Conservation (phyloP, 345 rosid genomes). For the Zanthoxylum bungeanum region DNA sequence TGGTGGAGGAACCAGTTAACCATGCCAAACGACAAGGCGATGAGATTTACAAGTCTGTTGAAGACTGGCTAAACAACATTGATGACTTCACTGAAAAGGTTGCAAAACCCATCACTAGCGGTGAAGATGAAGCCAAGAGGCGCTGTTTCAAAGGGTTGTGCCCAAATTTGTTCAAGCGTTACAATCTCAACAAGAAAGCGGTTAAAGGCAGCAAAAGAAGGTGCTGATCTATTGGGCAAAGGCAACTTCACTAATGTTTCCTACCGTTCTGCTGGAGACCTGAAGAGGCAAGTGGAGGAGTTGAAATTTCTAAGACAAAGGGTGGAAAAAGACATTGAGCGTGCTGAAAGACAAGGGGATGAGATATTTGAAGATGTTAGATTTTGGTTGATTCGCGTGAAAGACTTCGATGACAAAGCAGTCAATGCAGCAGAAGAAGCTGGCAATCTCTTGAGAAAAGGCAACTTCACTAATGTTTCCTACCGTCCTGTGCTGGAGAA, state of each 20-base stretch:
- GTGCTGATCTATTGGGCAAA: background rate
- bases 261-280: no score
- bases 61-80: background rate
- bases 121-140: background rate
- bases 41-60: background rate
- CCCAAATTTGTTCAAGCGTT: background rate
- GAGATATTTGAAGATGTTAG: background rate
- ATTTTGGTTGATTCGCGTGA: no score
- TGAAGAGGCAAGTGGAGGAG: no score
- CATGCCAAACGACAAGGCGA: constrained; percentile 1
- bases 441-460: background rate
- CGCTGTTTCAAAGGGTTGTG: background rate
- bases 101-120: background rate
- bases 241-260: background rate
- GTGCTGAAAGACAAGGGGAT: background rate
- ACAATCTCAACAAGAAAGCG: background rate
- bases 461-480: background rate
- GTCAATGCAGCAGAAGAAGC: background rate
- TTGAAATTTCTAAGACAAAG: no score
- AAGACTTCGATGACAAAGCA: no score
- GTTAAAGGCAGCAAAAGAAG: background rate
- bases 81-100: background rate
- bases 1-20: no score
- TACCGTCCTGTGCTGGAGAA: background rate
- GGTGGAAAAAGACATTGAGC: background rate